Evolutionary conservation across 176 grass and related monocot genomes (phyloP), one percentile per base, ranked within the genome.

Genomic region (Ensete glaucum): DNA sequence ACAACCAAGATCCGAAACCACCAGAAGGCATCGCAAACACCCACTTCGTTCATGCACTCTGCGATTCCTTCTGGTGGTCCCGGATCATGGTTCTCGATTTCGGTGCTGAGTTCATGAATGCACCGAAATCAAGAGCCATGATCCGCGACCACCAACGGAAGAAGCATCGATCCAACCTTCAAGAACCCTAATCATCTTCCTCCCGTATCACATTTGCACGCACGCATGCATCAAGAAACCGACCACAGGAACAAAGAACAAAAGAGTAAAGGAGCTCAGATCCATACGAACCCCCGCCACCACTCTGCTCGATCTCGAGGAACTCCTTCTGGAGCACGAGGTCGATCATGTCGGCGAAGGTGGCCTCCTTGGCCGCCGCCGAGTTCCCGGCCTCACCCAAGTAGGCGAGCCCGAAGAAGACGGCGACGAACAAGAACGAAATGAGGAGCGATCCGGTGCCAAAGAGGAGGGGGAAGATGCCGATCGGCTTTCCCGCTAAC

Each of bases 261-360:
- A 43, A n/a, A 34, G 65, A 68, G 26, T 15, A 23, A 34, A 27
- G 19, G 57, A 1, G 7, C 0, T 62, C 75, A 88, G 89, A 92
- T 85, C 81, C 11, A 9, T 76, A 96, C 87, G 76, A 76, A 96
- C 93, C 93, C 84, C 89, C 89, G 74, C 81, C 87, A 74, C 79
- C 87, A 74, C 79, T 85, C 87, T 92, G 93, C 69, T 96, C 89
- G 69, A 81, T 90, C 71, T 96, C 89, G 53, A 89, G 83, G 87
- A 96, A 96, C 83, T 96, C 93, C 73, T 92, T 96, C 83, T 92
- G 87, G 51, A 96, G 93, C 64, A 87, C 93, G 71, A 87, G 89
- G 84, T 92, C 93, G 77, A 96, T 92, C 85, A 90, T 96, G 60
- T 96, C 93, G 16, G 89, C 93, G 73, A 96, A 79, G 73, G 85